A percentile compares a stretch with the other conserved stretches of the same genome.
These are phyloP conservation scores for Vigna angularis DNA, from an alignment of 306 rosid genomes.

Conservation along the genomic window DNA sequence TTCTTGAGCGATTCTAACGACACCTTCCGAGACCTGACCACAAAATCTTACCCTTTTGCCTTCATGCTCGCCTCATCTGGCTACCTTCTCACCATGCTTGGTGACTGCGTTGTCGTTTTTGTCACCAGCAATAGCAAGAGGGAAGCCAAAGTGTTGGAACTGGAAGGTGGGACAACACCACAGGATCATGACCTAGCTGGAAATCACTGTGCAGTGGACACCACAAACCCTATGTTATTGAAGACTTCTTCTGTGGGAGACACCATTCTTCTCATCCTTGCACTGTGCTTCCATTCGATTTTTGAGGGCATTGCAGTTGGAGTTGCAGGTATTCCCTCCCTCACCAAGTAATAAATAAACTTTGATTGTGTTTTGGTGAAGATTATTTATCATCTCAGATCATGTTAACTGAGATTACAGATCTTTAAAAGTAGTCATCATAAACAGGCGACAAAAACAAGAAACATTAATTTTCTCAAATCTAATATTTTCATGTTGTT, in stretches of 20 bases:
- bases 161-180: constrained; percentile 57
- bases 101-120: constrained; percentile 54
- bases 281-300: constrained; percentile 80
- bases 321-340: constrained; percentile 56
- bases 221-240: constrained; percentile 45
- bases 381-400: too few species aligned
- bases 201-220: not conserved
- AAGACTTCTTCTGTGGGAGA: constrained; percentile 68
- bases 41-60: constrained; percentile 71
- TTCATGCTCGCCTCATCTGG: constrained; percentile 76
- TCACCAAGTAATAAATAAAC: too few species aligned
- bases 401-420: too few species aligned
- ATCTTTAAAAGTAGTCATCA: not conserved
- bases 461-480: not conserved
- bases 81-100: constrained; percentile 76
- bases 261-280: constrained; percentile 70
- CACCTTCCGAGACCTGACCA: constrained; percentile 61
- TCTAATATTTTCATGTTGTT: not conserved
- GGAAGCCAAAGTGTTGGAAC: constrained; percentile 56
- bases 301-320: constrained; percentile 90
- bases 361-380: too few species aligned
- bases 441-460: not conserved
- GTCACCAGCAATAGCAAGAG: constrained; percentile 43
- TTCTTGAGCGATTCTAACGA: constrained; percentile 70
- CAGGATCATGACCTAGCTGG: constrained; percentile 18